These are phyloP conservation scores for Aspergillus novoparasiticus DNA, from an alignment of 2,329 filamentous ascomycete genomes.

Conservation along the genomic window DNA sequence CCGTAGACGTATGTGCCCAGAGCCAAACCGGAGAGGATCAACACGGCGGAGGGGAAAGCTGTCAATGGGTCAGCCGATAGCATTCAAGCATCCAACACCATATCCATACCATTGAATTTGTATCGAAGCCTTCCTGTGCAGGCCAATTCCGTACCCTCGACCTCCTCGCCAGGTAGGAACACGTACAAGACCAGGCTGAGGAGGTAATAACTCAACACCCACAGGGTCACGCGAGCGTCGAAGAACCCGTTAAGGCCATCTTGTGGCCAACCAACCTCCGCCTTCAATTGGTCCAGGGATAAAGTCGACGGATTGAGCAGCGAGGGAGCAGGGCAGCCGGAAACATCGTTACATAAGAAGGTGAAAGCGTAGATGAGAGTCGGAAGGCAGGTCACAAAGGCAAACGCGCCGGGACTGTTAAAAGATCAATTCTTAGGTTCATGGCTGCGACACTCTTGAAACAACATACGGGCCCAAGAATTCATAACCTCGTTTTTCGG, in stretches of 20 bases:
- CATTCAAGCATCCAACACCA: slow-evolving; percentile 18
- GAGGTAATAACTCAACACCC: slow-evolving; percentile 75
- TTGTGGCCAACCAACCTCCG: slow-evolving; percentile 78
- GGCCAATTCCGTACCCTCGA: slow-evolving; percentile 69
- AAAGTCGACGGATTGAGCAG: slow-evolving; percentile 73
- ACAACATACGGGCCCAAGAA: slow-evolving; percentile 50
- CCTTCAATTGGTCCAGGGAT: slow-evolving; percentile 71
- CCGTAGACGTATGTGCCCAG: slow-evolving; percentile 77
- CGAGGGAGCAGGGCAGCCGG: slow-evolving; percentile 85
- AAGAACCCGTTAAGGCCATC: slow-evolving; percentile 70
- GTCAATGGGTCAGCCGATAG: slow-evolving; percentile 21
- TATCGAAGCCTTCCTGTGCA: slow-evolving; percentile 78
- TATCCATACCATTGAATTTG: slow-evolving; percentile 69
- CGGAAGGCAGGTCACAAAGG: slow-evolving; percentile 79
- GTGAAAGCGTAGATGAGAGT: slow-evolving; percentile 75
- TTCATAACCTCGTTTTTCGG: slow-evolving; percentile 49
- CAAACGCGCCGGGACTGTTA: slow-evolving; percentile 70
- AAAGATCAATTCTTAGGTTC: slow-evolving; percentile 16
- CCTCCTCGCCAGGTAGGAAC: slow-evolving; percentile 72
- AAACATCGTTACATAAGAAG: slow-evolving; percentile 89
- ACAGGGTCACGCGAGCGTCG: slow-evolving; percentile 69
- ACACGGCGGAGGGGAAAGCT: slow-evolving; percentile 76
- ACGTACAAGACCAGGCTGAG: slow-evolving; percentile 74
- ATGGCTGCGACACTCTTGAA: background rate
- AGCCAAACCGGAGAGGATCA: slow-evolving; percentile 70